These are phyloP conservation scores for Yamadazyma paraphyllophila DNA, from an alignment of 805 yeast species.

Conservation along the genomic window DNA sequence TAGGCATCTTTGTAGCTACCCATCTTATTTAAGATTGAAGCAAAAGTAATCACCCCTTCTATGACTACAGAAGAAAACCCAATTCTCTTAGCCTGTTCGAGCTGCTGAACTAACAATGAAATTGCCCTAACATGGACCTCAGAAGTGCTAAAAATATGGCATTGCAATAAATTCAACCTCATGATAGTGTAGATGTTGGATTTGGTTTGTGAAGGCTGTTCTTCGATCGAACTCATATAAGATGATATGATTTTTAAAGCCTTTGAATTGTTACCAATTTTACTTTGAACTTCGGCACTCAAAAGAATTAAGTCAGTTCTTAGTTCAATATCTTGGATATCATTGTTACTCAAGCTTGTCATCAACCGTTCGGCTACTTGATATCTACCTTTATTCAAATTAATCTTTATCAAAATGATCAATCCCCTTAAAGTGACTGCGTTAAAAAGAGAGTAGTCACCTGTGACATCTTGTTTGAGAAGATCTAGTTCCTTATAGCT, in stretches of 20 bases:
- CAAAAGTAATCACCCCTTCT: constrained; percentile 47
- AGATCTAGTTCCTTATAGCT: constrained; percentile 37
- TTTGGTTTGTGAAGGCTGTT: constrained; percentile 16
- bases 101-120: constrained; percentile 47
- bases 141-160: constrained; percentile 40
- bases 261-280: constrained; percentile 28
- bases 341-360: constrained; percentile 26
- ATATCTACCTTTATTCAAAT: constrained; percentile 39
- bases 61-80: constrained; percentile 45
- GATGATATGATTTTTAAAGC: constrained; percentile 26
- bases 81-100: constrained; percentile 46
- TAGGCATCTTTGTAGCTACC: constrained; percentile 45
- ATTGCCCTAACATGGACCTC: constrained; percentile 50
- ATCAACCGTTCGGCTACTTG: constrained; percentile 35
- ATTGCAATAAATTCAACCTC: constrained; percentile 47
- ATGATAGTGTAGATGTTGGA: constrained; percentile 45
- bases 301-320: constrained; percentile 26
- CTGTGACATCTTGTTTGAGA: constrained; percentile 20
- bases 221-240: constrained; percentile 16
- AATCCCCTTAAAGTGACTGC: constrained; percentile 40
- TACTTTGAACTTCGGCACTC: constrained; percentile 29
- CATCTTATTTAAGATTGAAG: constrained; percentile 42
- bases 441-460: constrained; percentile 40
- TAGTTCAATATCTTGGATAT: constrained; percentile 29
- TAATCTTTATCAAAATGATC: constrained; percentile 35